Evolutionary conservation across 371 early-diverging fungal species (phyloP), one percentile per base, ranked within the genome.

Genomic region (Saksenaea vasiformis): DNA sequence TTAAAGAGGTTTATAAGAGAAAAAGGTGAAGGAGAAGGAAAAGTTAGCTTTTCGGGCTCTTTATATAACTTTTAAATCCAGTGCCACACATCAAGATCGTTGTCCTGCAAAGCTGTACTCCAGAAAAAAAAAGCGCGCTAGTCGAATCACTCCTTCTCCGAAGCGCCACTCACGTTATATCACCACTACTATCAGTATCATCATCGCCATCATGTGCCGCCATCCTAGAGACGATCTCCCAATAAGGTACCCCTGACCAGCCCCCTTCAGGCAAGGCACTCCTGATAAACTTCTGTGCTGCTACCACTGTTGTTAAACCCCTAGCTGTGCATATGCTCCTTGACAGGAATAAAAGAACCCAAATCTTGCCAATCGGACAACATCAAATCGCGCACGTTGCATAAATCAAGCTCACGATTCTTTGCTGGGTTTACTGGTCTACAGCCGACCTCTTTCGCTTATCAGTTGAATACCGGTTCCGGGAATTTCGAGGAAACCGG

Each of bases 231-330:
- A 22, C 17, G 22, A 47, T 17, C n/a, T 22, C 17, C 10, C 51
- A 17, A 22, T 22, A 47, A 22, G 51, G n/a, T 47, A n/a, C 22
- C 51, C 51, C 24, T 47, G 51, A n/a, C 22, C 22, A 22, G n/a
- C 27, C 51, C 17, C 51, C 22, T 22, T 39, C n/a, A 39, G 39
- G 39, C 11, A 39, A 47, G 19, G 9, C 7, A 4, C 24, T 47
- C 51, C 24, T 22, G 10, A 17, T 22, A 22, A 22, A 47, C 51
- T 47, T 22, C 51, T 22, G 17, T 47, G 8, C 24, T 47, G 5
- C 51, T 22, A 47, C 51, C 22, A 47, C 51, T 47, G 51, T 47
- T 47, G 51, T 47, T 24, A 47, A 22, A n/a, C 51, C 51, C 51
- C 51, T 47, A 22, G 22, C 51, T 47, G 51, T 22, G 22, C 22